Conservation (phyloP, 805 yeast genomes). For the Priceomyces medius region DNA sequence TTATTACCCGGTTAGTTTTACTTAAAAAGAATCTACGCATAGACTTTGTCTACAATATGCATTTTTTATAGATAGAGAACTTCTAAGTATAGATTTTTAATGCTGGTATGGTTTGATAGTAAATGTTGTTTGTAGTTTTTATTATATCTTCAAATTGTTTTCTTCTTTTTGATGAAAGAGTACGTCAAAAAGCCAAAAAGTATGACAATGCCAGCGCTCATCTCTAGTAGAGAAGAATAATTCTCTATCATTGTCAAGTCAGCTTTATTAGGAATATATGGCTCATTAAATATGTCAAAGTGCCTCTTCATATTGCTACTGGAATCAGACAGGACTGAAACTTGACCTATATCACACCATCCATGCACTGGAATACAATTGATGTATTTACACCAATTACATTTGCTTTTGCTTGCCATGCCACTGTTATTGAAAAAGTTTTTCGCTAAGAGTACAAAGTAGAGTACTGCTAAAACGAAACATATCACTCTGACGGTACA, state of each 20-base stretch:
- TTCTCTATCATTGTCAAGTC: background rate
- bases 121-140: too few relatives aligned
- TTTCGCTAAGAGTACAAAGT: slow-evolving; percentile 47
- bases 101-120: too few relatives aligned
- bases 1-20: slow-evolving; percentile 1
- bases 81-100: slow-evolving; percentile 6
- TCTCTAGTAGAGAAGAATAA: slow-evolving; percentile 8
- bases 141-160: slow-evolving; percentile 1
- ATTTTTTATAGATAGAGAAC: background rate
- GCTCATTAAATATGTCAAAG: slow-evolving; percentile 2
- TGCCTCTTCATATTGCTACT: background rate
- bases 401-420: slow-evolving; percentile 45
- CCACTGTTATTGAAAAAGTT: slow-evolving; percentile 41
- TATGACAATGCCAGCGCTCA: slow-evolving; percentile 19
- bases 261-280: background rate
- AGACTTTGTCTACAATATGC: background rate
- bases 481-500: slow-evolving; percentile 44
- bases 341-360: slow-evolving; percentile 60
- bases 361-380: slow-evolving; percentile 68
- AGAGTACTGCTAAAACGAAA: slow-evolving; percentile 46
- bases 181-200: slow-evolving; percentile 18
- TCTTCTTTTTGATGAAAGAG: slow-evolving; percentile 14
- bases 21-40: background rate
- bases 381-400: slow-evolving; percentile 73
- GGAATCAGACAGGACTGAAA: slow-evolving; percentile 13